phyloP scores from a whole-genome alignment of 2,329 filamentous ascomycete species.

The Alternaria solani region DNA sequence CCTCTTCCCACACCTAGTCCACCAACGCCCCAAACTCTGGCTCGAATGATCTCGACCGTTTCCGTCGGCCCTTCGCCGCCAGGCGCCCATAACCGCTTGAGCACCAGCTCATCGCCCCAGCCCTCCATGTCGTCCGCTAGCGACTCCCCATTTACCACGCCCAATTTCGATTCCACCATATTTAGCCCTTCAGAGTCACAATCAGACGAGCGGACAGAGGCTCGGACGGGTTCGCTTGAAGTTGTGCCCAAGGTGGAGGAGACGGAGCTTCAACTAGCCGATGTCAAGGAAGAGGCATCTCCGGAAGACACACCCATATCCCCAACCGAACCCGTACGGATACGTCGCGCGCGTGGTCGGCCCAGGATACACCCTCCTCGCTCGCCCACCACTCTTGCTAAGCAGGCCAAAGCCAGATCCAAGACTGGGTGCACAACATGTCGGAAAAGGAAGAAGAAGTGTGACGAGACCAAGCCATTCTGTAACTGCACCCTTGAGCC shows the following conservation, averaged over 20 bases:
- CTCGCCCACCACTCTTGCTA: constrained; percentile 66
- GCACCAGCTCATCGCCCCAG: constrained; percentile 52
- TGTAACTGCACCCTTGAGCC: constrained; percentile 43
- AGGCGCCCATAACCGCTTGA: constrained; percentile 45
- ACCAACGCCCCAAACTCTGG: constrained; percentile 23
- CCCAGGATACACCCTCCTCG: constrained; percentile 81
- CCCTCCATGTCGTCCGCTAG: constrained; percentile 53
- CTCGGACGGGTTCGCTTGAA: constrained; percentile 42
- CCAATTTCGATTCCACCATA: constrained; percentile 44
- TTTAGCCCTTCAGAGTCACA: constrained; percentile 34
- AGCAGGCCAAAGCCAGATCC: constrained; percentile 76
- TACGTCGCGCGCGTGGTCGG: constrained; percentile 68
- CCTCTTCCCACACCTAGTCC: constrained; percentile 26
- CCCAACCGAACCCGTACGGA: constrained; percentile 48
- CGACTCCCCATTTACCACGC: constrained; percentile 50
- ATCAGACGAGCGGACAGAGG: constrained; percentile 37
- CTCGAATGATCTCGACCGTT: constrained; percentile 48
- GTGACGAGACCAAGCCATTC: constrained; percentile 59
- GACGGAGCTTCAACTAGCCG: constrained; percentile 55
- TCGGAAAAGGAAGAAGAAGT: constrained; percentile 68
- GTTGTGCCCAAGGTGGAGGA: constrained; percentile 65
- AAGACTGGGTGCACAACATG: constrained; percentile 68
- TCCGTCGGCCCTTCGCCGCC: constrained; percentile 48
- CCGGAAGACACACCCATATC: constrained; percentile 45
- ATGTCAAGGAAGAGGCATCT: constrained; percentile 46